Evolutionary conservation across 805 yeast species (phyloP).

Genomic region (Candida tibetensis): DNA sequence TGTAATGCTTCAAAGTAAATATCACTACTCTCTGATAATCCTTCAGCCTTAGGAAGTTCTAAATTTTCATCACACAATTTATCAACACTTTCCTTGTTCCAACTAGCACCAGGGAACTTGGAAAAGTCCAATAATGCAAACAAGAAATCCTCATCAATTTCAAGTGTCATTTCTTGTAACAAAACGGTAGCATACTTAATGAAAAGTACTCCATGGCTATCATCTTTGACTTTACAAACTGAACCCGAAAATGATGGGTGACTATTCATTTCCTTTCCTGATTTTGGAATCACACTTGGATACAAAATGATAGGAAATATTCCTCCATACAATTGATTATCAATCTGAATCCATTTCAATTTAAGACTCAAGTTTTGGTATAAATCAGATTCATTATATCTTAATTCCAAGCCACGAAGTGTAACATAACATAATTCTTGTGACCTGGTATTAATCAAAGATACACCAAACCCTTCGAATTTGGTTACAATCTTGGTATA

Average conservation of each 20-base stretch:
- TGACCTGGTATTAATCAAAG: slow-evolving; percentile 66
- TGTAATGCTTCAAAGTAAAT: slow-evolving; percentile 90
- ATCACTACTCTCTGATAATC: slow-evolving; percentile 58
- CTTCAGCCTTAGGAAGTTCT: slow-evolving; percentile 69
- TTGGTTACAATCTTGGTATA: slow-evolving; percentile 54
- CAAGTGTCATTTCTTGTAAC: slow-evolving; percentile 87
- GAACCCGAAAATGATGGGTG: slow-evolving; percentile 93
- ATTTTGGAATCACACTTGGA: slow-evolving; percentile 87
- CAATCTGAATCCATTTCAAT: slow-evolving; percentile 92
- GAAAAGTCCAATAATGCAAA: slow-evolving; percentile 78
- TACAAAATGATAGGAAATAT: slow-evolving; percentile 83
- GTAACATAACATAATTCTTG: slow-evolving; percentile 86
- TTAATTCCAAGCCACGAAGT: slow-evolving; percentile 73
- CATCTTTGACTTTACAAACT: slow-evolving; percentile 79
- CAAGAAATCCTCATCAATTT: slow-evolving; percentile 90
- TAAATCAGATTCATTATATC: slow-evolving; percentile 78
- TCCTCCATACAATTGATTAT: slow-evolving; percentile 87
- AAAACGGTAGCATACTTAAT: slow-evolving; percentile 89
- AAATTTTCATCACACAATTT: slow-evolving; percentile 59
- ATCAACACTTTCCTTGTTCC: slow-evolving; percentile 50
- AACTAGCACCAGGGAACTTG: slow-evolving; percentile 78
- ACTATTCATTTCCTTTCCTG: slow-evolving; percentile 73
- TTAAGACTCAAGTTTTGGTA: slow-evolving; percentile 79
- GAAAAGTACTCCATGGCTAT: slow-evolving; percentile 83
- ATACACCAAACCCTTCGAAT: slow-evolving; percentile 84